Base-by-base conservation (phyloP, 176 grass and related monocot species). In the Rhipidocladum racemiflorum region DNA sequence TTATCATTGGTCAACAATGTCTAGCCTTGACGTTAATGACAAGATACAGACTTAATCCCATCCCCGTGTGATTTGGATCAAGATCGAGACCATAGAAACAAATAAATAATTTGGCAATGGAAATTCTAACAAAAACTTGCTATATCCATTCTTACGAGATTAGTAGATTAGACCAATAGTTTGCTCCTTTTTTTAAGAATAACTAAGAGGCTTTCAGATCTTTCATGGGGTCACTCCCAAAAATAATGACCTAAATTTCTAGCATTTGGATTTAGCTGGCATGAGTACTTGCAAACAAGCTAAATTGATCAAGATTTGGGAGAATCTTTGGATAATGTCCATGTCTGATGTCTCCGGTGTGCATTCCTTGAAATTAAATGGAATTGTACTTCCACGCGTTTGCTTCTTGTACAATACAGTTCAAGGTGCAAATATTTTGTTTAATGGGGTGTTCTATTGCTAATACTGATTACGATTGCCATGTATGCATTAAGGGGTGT, bases 241-340 rank as follows among this genome's bases (percentile, higher is more conserved):
- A 51, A 72, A 21, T 32, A 70, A 72, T 36, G 83, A 7, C 10
- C 30, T 44, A 11, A 51, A 75, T 54, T 55, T 51, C 43, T 75
- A 61, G 8, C 56, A 51, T 59, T 66, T 61, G 40, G 28, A 61
- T 50, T 68, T 74, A 81, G 77, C 76, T 81, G 70, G 44, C 77
- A 76, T 80, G 30, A 63, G 40, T 85, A 46, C 62, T 17, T 66
- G 29, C 36, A 27, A 73, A 42, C 44, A 65, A 17, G 21, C 77
- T 48, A 77, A 81, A 57, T 34, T 70, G 48, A 5, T 81, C 9
- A 9, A 2, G 50, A 55, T 9, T 85, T 61, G 5, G 1, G 54
- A 55, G 29, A 85, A 81, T 75, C 83, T 70, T 76, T 69, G 38
- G 42, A 75, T 81, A 81, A 49, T 68, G 59, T 60, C 35, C 39